Base-by-base conservation (phyloP, 2,329 filamentous ascomycete species). In the Myriosclerotinia scirpicola region DNA sequence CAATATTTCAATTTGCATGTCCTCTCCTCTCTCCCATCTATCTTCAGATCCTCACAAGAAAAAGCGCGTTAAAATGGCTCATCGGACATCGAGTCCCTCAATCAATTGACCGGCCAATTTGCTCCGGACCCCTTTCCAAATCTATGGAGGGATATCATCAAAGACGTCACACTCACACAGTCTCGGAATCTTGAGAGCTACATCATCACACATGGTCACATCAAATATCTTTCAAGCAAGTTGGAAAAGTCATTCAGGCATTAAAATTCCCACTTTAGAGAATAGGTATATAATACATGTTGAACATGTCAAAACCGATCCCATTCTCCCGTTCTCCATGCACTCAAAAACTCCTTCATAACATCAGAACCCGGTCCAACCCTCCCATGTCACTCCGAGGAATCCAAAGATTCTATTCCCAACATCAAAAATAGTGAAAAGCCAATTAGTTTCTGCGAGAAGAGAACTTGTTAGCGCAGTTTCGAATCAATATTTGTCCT, bases 241-340 rank as follows among this genome's bases (percentile, higher is more conserved):
- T 60, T 50, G 58, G 30, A 60, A 64, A 64, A 64, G 26, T 64
- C 61, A 44, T 64, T 54, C 46, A 64, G 36, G 50, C 61, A 64
- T 64, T 64, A 55, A 54, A 30, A 55, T 55, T 64, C 61, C 61
- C 61, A 64, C 36, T 42, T 40, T 54, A 54, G 61, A 55, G 26
- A 54, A 64, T 64, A 11, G 52, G 50, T 64, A 64, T 64, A 64
- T 64, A 64, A 64, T 64, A 64, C 44, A 36, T 50, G 44, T 50
- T 20, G 44, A 60, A 38, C 58, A 60, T 50, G 44, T 60, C 58
- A 38, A 60, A 60, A 50, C 44, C 58, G 44, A 60, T 60, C 58
- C 44, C 56, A 48, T 48, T 50, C 56, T 53, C 48, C 61, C 62
- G 44, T 36, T 30, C 52, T 36, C 61, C 62, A 54, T 36, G 42